Conservation (phyloP, 768 basidiomycete species). For the Phylloporus sp. region DNA sequence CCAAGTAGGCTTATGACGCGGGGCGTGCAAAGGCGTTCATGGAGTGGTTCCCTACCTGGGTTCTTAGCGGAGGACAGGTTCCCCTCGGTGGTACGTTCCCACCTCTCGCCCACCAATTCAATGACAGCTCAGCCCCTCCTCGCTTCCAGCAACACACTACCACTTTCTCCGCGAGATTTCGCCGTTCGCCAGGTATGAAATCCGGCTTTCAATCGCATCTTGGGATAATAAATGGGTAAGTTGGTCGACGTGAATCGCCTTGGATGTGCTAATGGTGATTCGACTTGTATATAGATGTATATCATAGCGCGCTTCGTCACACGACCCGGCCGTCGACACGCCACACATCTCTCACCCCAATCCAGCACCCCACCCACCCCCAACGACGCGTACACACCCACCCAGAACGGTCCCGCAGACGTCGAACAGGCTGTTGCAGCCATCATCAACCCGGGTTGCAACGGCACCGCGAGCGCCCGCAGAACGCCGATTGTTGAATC, state of each 20-base stretch:
- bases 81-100: slow-evolving; percentile 41
- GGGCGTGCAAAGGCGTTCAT: slow-evolving; percentile 48
- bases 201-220: slow-evolving; percentile 47
- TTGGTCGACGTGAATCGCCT: background rate
- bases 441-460: background rate
- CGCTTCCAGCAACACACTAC: slow-evolving; percentile 53
- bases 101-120: too few relatives aligned
- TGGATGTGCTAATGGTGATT: background rate
- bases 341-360: slow-evolving; percentile 15
- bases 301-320: slow-evolving; percentile 60
- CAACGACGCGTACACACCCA: background rate
- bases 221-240: slow-evolving; percentile 83
- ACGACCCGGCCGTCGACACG: slow-evolving; percentile 32
- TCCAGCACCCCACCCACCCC: slow-evolving; percentile 26
- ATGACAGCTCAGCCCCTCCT: background rate
- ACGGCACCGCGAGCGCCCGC: background rate
- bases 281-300: slow-evolving; percentile 46
- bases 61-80: slow-evolving; percentile 56
- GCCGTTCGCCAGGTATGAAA: slow-evolving; percentile 55
- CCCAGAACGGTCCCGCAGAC: slow-evolving; percentile 6
- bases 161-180: slow-evolving; percentile 69
- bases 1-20: slow-evolving; percentile 38
- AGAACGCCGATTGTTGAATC: slow-evolving; percentile 19
- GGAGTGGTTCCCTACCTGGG: slow-evolving; percentile 50
- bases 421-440: slow-evolving; percentile 15